Conservation (phyloP, 192 early-diverging fungal genomes). For the Coemansia javaensis region DNA sequence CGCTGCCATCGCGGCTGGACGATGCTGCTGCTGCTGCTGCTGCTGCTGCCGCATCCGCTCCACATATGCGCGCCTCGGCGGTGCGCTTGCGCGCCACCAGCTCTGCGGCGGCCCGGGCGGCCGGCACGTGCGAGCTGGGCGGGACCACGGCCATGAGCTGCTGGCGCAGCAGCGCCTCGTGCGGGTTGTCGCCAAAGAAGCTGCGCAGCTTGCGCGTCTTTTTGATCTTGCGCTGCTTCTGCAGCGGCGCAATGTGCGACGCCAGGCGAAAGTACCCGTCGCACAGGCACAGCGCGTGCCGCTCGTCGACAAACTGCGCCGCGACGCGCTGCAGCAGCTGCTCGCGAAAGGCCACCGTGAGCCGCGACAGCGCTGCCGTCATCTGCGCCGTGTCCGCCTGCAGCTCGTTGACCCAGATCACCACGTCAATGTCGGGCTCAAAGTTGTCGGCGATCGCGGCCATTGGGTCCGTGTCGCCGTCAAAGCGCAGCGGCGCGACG, state of each 20-base stretch:
- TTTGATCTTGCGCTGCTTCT: constrained; percentile 56
- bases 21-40: too few species aligned
- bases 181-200: constrained; percentile 65
- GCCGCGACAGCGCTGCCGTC: constrained; percentile 16
- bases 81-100: constrained; percentile 32
- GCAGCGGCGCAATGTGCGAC: constrained; percentile 42
- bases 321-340: constrained; percentile 39
- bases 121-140: constrained; percentile 39
- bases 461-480: constrained; percentile 36
- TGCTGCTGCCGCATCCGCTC: too few species aligned
- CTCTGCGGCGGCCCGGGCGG: constrained; percentile 38
- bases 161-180: constrained; percentile 53
- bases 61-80: constrained; percentile 14
- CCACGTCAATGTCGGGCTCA: constrained; percentile 47
- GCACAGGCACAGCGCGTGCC: constrained; percentile 11
- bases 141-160: constrained; percentile 51
- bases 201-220: constrained; percentile 64
- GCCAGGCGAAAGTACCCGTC: constrained; percentile 56
- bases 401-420: constrained; percentile 52
- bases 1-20: constrained; percentile 7
- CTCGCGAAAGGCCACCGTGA: constrained; percentile 35
- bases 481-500: constrained; percentile 22
- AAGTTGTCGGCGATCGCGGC: constrained; percentile 31
- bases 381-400: constrained; percentile 17
- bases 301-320: constrained; percentile 41